Percentiles rank a stretch among this genome's conserved stretches.
These are phyloP conservation scores for Suillus discolor DNA, from an alignment of 768 basidiomycete species.

Conservation along the genomic window DNA sequence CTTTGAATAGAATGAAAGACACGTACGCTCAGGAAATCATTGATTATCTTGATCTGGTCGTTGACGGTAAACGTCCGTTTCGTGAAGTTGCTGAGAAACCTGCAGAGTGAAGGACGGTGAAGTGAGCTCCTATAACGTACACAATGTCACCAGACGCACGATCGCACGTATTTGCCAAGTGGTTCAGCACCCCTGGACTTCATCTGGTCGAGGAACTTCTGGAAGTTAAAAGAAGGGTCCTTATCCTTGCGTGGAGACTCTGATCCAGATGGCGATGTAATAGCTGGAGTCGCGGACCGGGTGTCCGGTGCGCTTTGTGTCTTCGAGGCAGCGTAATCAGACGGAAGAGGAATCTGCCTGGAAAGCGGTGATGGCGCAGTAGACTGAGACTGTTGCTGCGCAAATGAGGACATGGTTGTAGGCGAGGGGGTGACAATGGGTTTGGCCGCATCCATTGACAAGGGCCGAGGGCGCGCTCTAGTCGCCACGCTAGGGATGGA, in stretches of 20 bases:
- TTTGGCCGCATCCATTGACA: conserved; percentile 62
- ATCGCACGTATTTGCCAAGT: conserved; percentile 92
- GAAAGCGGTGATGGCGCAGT: conserved; percentile 11
- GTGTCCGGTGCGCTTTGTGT: conserved; percentile 20
- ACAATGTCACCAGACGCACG: conserved; percentile 54
- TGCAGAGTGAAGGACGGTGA: conserved; percentile 30
- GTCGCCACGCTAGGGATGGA: conserved; percentile 49
- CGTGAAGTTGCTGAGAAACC: conserved; percentile 91
- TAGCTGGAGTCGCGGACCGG: conserved; percentile 28
- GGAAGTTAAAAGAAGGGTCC: conserved; percentile 81
- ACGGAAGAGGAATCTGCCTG: conserved; percentile 12
- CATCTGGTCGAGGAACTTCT: conserved; percentile 94
- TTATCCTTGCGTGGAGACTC: conserved; percentile 38
- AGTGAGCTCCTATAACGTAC: conserved; percentile 8
- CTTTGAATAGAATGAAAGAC: neutral
- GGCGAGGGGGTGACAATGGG: conserved; percentile 63
- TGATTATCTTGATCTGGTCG: conserved; percentile 94
- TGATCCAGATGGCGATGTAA: conserved; percentile 22
- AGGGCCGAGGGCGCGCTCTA: conserved; percentile 49
- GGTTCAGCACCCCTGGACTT: conserved; percentile 86
- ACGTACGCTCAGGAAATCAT: conserved; percentile 83
- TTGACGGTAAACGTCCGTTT: conserved; percentile 89
- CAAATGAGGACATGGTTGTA: conserved; percentile 58
- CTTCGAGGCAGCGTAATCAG: conserved; percentile 1
- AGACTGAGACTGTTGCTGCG: conserved; percentile 26